A percentile compares a stretch with the other conserved stretches of the same genome.
phyloP scores from a whole-genome alignment of 768 basidiomycete genomes.

The Pisolithus albus region DNA sequence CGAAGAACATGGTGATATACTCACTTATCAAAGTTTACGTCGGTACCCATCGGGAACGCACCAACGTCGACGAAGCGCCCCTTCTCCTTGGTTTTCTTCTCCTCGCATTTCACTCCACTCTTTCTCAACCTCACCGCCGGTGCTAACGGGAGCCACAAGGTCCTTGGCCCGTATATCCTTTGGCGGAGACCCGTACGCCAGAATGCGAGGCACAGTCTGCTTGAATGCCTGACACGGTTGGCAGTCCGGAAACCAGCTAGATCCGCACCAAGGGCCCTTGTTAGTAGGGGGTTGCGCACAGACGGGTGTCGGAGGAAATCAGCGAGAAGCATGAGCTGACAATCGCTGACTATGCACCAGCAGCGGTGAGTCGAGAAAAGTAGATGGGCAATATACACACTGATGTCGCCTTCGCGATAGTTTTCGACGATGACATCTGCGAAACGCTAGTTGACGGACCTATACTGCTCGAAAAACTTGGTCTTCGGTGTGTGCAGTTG shows the following conservation, averaged over 20 bases:
- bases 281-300: slow-evolving; percentile 67
- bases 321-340: slow-evolving; percentile 92
- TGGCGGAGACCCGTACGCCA: slow-evolving; percentile 74
- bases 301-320: slow-evolving; percentile 94
- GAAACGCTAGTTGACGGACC: slow-evolving; percentile 84
- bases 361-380: not conserved
- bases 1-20: slow-evolving; percentile 13
- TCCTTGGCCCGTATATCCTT: slow-evolving; percentile 69
- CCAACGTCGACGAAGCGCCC: slow-evolving; percentile 77
- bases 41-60: slow-evolving; percentile 86
- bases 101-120: not conserved
- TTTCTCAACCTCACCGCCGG: not conserved
- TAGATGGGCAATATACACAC: slow-evolving; percentile 19
- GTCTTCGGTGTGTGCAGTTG: slow-evolving; percentile 64
- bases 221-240: slow-evolving; percentile 74
- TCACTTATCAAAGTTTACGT: slow-evolving; percentile 64
- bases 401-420: slow-evolving; percentile 86
- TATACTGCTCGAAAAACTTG: slow-evolving; percentile 76
- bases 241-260: slow-evolving; percentile 90
- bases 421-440: slow-evolving; percentile 74
- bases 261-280: slow-evolving; percentile 92
- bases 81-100: slow-evolving; percentile 5
- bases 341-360: slow-evolving; percentile 66
- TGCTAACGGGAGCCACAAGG: slow-evolving; percentile 2
- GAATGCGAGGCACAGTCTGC: slow-evolving; percentile 75